phyloP scores from a whole-genome alignment of 2,329 filamentous ascomycete species.

The Fusarium cyanostomum region DNA sequence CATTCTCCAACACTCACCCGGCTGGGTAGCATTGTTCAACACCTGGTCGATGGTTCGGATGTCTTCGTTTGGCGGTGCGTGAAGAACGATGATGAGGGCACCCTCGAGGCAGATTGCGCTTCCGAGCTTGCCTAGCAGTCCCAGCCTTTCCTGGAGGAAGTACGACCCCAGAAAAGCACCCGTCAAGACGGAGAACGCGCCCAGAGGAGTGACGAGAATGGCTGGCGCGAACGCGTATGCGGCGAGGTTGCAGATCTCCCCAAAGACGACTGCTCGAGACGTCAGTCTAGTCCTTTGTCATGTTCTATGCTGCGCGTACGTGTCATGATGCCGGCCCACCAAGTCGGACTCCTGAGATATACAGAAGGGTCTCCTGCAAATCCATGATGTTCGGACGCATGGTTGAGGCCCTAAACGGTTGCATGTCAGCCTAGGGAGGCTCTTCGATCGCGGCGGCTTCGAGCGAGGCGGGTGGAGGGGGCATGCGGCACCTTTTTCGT shows the following conservation, averaged over 20 bases:
- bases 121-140: slow-evolving; percentile 1
- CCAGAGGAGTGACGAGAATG: slow-evolving; percentile 10
- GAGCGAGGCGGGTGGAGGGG: too few species aligned
- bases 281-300: too few species aligned
- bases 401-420: neutral
- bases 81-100: neutral
- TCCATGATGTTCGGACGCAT: neutral
- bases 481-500: too few species aligned
- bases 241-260: slow-evolving; percentile 8
- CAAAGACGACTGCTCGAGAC: neutral
- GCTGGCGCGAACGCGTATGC: slow-evolving; percentile 13
- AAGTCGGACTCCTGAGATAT: neutral
- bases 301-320: too few species aligned
- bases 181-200: neutral
- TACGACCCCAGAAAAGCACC: neutral
- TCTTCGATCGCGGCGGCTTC: too few species aligned
- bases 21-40: neutral
- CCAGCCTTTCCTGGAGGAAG: neutral
- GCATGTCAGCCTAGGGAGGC: too few species aligned
- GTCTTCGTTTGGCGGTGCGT: slow-evolving; percentile 3
- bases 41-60: slow-evolving; percentile 7
- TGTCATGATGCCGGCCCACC: neutral
- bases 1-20: neutral
- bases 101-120: neutral
- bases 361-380: neutral